Evolutionary conservation across 139 green algal species (phyloP), one percentile per base, ranked within the genome.

Genomic region (Parachlorella kessleri): DNA sequence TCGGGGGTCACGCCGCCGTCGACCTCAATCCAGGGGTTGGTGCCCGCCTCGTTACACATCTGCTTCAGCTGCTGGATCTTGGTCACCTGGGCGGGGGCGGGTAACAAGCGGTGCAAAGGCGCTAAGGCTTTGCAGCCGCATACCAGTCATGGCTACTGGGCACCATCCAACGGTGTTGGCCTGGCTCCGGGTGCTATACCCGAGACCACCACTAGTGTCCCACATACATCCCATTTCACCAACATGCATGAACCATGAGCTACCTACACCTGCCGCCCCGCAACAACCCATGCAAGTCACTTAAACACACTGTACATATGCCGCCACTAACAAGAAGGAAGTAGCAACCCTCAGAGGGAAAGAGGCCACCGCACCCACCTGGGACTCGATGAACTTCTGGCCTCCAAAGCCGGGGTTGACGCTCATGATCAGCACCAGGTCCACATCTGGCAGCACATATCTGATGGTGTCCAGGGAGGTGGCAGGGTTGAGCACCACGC

Each of bases 361-460:
- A n/a, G n/a, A n/a, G n/a, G n/a, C n/a, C n/a, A n/a, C n/a, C n/a
- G n/a, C 73, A 37, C 70, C 30, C 35, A 90, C 87, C 84, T 98
- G 93, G 84, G 78, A 93, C 80, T 97, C 89, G 79, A 99, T 99
- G 94, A 99, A 99, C 83, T 94, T 97, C 91, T 99, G 97, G 74
- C 97, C 97, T 53, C 96, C 96, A 78, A 99, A 99, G 76, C 97
- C 97, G 30, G 97, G 97, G 93, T 99, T 99, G 36, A 99, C 97
- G 30, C 88, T 96, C 96, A 99, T 99, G 90, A 99, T 94, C 28
- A 99, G 92, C 35, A 99, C 90, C 48, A 99, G 90, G 90, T 99
- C 96, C 2, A 95, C 88, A 32, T 91, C 78, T 36, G 95, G 89
- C 41, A 99, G 85, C 42, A 99, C 94, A 53, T 99, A 86, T 87